These are phyloP conservation scores for Neoscytalidium dimidiatum DNA, from an alignment of 2,329 filamentous ascomycete genomes.

Conservation along the genomic window DNA sequence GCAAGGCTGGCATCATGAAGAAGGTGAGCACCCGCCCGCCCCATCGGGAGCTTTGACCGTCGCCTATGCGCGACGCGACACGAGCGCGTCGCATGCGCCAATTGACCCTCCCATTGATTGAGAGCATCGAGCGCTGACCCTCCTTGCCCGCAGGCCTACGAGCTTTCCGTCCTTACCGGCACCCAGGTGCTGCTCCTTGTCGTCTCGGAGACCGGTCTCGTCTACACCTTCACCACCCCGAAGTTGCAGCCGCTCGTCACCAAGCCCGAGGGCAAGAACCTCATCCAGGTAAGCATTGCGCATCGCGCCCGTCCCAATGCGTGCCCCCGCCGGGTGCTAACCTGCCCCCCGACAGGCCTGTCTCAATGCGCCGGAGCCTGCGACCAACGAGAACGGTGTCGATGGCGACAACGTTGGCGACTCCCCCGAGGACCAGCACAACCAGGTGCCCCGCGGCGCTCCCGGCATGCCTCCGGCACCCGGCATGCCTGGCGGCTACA, in stretches of 20 bases:
- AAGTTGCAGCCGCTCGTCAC: slow-evolving; percentile 98
- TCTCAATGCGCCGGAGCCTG: slow-evolving; percentile 91
- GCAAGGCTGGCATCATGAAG: slow-evolving; percentile 99
- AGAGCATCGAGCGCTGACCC: slow-evolving; percentile 28
- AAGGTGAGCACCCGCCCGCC: slow-evolving; percentile 75
- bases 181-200: slow-evolving; percentile 96
- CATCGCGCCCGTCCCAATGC: slow-evolving; percentile 17
- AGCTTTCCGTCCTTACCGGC: slow-evolving; percentile 93
- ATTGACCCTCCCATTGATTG: slow-evolving; percentile 10
- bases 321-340: background rate
- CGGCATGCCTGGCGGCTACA: slow-evolving; percentile 67
- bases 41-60: slow-evolving; percentile 21
- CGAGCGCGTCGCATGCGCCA: slow-evolving; percentile 33
- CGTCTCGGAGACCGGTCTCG: slow-evolving; percentile 93
- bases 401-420: slow-evolving; percentile 64
- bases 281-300: slow-evolving; percentile 78
- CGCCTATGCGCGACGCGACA: slow-evolving; percentile 27
- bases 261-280: slow-evolving; percentile 97
- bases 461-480: slow-evolving; percentile 66
- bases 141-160: slow-evolving; percentile 73
- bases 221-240: slow-evolving; percentile 97
- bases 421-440: slow-evolving; percentile 86
- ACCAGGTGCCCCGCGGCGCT: slow-evolving; percentile 74
- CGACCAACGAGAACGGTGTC: slow-evolving; percentile 65
- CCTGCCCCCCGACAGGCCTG: slow-evolving; percentile 70